Percentiles rank a stretch among this genome's conserved stretches.
Evolutionary conservation across 495 filamentous ascomycete genomes (phyloP).

Genomic region (Sordaria brevicollis): DNA sequence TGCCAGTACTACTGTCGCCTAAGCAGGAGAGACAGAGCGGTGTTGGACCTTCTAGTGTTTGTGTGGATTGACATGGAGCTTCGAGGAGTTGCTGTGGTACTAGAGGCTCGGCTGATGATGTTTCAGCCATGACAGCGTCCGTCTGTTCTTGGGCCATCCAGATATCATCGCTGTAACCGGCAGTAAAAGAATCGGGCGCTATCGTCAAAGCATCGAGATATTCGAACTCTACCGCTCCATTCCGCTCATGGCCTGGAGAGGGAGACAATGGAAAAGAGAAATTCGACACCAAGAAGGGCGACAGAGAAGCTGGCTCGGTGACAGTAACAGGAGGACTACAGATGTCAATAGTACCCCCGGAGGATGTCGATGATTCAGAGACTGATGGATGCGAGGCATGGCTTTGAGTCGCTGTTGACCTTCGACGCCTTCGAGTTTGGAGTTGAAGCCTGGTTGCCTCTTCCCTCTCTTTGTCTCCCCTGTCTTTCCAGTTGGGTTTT

Average conservation of each 20-base stretch:
- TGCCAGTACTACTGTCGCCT: not conserved
- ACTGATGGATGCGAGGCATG: not conserved
- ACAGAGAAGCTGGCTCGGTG: not conserved
- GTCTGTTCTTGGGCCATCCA: not conserved
- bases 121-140: not conserved
- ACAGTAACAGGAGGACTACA: not conserved
- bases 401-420: not conserved
- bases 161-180: not conserved
- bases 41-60: not conserved
- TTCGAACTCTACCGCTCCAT: not conserved
- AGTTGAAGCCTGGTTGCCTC: constrained; percentile 2
- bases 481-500: constrained; percentile 27
- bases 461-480: constrained; percentile 18
- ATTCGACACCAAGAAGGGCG: not conserved
- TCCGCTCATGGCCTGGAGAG: not conserved
- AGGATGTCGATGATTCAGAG: not conserved
- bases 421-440: not conserved
- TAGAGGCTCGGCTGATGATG: not conserved
- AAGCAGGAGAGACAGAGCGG: not conserved
- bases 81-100: not conserved
- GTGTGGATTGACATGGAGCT: not conserved
- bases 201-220: not conserved
- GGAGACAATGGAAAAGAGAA: not conserved
- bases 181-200: not conserved
- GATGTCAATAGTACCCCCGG: not conserved